Evolutionary conservation across 495 filamentous ascomycete genomes (phyloP).

Genomic region (Mytilinidion resinicola): DNA sequence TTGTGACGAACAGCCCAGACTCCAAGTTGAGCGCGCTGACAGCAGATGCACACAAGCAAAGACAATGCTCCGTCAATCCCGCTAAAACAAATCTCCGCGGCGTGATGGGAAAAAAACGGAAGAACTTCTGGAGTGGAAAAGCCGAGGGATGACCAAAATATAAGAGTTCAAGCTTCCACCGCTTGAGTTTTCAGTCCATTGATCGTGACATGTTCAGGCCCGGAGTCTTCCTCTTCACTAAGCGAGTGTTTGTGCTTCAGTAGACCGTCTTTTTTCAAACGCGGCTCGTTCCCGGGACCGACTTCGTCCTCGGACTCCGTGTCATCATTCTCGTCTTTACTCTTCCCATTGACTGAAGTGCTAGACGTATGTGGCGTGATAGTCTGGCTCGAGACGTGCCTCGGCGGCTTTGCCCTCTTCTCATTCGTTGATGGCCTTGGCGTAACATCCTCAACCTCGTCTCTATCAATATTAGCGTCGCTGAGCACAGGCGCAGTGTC

Average conservation of each 20-base stretch:
- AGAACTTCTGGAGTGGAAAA: too few species aligned
- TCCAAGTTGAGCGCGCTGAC: too few species aligned
- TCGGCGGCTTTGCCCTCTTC: constrained; percentile 3
- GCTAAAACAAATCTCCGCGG: too few species aligned
- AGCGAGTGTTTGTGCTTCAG: background rate
- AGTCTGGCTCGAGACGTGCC: constrained; percentile 25
- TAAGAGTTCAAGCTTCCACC: constrained; percentile 16
- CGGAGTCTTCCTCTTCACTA: constrained; percentile 12
- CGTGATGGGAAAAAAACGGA: too few species aligned
- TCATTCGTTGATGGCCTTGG: constrained; percentile 14
- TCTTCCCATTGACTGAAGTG: constrained; percentile 11
- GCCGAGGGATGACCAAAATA: background rate
- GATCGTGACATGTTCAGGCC: constrained; percentile 2
- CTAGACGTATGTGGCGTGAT: constrained; percentile 12
- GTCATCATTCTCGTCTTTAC: constrained; percentile 17
- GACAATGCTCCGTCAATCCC: too few species aligned
- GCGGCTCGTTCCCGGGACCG: background rate
- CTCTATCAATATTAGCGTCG: background rate
- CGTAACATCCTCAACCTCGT: constrained; percentile 10
- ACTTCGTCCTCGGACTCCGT: constrained; percentile 7
- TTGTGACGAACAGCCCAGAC: too few species aligned
- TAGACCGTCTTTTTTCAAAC: background rate
- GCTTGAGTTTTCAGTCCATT: constrained; percentile 11
- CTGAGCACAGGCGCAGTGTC: constrained; percentile 9
- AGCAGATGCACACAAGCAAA: too few species aligned